Conservation (phyloP, 805 yeast species). For the Barnettozyma pratensis region DNA sequence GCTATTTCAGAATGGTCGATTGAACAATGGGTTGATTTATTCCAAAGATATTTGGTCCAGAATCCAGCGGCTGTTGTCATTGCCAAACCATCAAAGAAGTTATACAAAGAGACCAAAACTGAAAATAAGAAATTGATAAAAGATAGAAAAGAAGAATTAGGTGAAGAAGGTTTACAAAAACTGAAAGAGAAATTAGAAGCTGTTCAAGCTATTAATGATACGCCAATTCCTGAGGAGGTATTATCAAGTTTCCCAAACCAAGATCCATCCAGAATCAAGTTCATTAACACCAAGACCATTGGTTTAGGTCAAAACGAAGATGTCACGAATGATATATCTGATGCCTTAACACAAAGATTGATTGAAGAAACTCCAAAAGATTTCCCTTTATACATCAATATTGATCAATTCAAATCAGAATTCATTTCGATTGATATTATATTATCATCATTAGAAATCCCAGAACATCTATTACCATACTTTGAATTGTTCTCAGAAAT, state of each 20-base stretch:
- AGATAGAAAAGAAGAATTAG: conserved; percentile 47
- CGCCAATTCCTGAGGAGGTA: conserved; percentile 68
- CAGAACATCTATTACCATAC: conserved; percentile 52
- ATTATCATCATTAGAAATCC: conserved; percentile 50
- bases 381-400: conserved; percentile 66
- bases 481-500: conserved; percentile 61
- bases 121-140: conserved; percentile 45
- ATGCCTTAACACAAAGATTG: conserved; percentile 25
- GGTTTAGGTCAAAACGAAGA: conserved; percentile 47
- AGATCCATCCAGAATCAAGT: conserved; percentile 67
- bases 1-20: conserved; percentile 52
- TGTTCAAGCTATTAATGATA: conserved; percentile 67
- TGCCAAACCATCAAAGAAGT: conserved; percentile 62
- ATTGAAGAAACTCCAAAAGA: conserved; percentile 33
- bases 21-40: conserved; percentile 61
- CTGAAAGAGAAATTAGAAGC: conserved; percentile 45
- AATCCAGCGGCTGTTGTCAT: conserved; percentile 61
- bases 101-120: conserved; percentile 48
- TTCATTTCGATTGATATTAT: conserved; percentile 66
- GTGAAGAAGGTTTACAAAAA: conserved; percentile 52
- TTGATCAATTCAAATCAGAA: conserved; percentile 75
- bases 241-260: conserved; percentile 62
- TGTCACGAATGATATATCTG: conserved; percentile 27
- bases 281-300: conserved; percentile 65
- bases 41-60: conserved; percentile 48